Evolutionary conservation across 345 rosid genomes (phyloP), one percentile per base, ranked within the genome.

Genomic region (Lepidium didymum): DNA sequence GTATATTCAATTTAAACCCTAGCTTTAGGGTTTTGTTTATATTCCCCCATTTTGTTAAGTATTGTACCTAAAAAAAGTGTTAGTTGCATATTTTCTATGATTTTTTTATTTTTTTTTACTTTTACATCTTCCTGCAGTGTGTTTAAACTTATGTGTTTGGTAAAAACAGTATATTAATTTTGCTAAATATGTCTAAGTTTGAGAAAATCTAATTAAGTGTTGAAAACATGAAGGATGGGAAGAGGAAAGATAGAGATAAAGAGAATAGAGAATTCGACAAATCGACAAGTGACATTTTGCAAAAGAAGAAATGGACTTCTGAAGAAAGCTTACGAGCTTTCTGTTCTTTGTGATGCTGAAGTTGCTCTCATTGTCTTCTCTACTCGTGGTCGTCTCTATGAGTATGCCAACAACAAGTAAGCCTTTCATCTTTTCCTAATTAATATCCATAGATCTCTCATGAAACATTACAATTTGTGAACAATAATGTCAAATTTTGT

Each of bases 171-270:
- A 63, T 47, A 47, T 35, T 10, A 29, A 25, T 37, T 33, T 37
- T 14, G 9, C 40, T 2, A 38, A 47, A 37, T 36, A 27, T 47
- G 33, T 9, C 31, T 10, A 46, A 46, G 14, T 16, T 4, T 58
- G 41, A 49, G 58, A 1, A 36, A 47, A 3, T 35, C 47, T 27
- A 49, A 29, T 29, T 0, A 29, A 49, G 15, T 27, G 25, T 50
- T 15, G 6, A 4, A 23, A 65, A 35, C 23, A 29, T 74, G 60
- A 56, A 81, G 59, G 54, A 86, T 92, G 98, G 98, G 97, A 54
- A 87, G 98, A 82, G 98, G 98, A 67, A 92, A 92, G 88, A 92
- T 92, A 42, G 97, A 89, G 79, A 91, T 91, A 79, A 91, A 91
- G 84, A 86, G 97, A 87, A 89, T 91, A 37, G 98, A 92, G 79